phyloP scores from a whole-genome alignment of 1,284 basidiomycete genomes.

The Trametes sp. region DNA sequence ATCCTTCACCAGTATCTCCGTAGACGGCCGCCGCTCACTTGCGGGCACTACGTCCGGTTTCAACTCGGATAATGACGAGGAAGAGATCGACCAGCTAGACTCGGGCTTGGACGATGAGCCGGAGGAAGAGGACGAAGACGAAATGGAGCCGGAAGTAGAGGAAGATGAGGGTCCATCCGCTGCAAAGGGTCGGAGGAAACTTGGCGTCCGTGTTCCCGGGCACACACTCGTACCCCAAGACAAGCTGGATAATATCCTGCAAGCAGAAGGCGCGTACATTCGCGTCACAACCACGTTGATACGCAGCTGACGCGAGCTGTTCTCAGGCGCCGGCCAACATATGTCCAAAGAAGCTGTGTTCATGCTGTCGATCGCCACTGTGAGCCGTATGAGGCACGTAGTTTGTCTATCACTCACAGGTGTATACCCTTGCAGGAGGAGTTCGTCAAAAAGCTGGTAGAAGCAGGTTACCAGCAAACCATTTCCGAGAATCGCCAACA shows the following conservation, averaged over 20 bases:
- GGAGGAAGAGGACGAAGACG: slow-evolving; percentile 42
- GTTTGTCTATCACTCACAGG: neutral
- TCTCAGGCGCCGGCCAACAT: slow-evolving; percentile 50
- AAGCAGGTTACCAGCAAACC: slow-evolving; percentile 66
- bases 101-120: slow-evolving; percentile 58
- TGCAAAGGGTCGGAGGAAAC: slow-evolving; percentile 42
- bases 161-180: slow-evolving; percentile 29
- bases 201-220: slow-evolving; percentile 62
- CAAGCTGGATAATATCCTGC: slow-evolving; percentile 73
- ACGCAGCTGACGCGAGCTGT: neutral
- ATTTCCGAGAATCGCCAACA: slow-evolving; percentile 56
- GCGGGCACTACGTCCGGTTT: slow-evolving; percentile 31
- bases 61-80: slow-evolving; percentile 49
- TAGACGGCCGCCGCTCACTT: slow-evolving; percentile 28
- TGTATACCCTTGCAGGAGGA: slow-evolving; percentile 63
- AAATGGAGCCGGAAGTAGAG: slow-evolving; percentile 36
- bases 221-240: slow-evolving; percentile 65
- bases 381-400: slow-evolving; percentile 43
- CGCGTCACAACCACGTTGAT: neutral
- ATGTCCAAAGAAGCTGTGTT: slow-evolving; percentile 80
- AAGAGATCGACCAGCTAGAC: slow-evolving; percentile 69
- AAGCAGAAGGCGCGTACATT: slow-evolving; percentile 65
- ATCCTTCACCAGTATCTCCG: slow-evolving; percentile 30
- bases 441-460: slow-evolving; percentile 73
- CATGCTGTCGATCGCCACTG: slow-evolving; percentile 74